Percentiles rank a stretch among this genome's conserved stretches.
phyloP scores from a whole-genome alignment of 441 rosid species.

The Erodium moschatum region DNA sequence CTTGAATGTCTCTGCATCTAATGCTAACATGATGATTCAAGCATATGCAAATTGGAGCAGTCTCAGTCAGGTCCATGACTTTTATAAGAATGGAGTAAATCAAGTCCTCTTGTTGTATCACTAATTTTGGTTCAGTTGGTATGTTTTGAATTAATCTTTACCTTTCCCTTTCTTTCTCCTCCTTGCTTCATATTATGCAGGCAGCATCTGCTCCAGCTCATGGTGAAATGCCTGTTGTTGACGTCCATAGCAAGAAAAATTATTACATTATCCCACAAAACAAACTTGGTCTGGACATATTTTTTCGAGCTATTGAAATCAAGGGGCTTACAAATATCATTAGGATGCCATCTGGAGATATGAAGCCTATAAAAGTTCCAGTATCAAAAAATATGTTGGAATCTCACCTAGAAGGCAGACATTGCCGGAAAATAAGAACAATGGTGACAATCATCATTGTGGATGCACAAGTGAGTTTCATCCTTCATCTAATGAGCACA shows the following conservation, averaged over 20 bases:
- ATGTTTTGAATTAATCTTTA: background rate
- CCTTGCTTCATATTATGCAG: conserved; percentile 28
- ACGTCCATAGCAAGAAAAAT: conserved; percentile 65
- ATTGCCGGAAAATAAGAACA: conserved; percentile 40
- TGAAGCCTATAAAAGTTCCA: conserved; percentile 76
- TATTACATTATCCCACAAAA: conserved; percentile 81
- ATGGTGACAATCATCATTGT: conserved; percentile 70
- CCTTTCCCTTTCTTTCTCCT: conserved; percentile 14
- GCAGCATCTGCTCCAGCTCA: conserved; percentile 44
- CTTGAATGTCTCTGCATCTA: conserved; percentile 76
- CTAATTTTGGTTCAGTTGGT: conserved; percentile 1
- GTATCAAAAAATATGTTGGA: conserved; percentile 83
- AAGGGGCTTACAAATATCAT: conserved; percentile 46
- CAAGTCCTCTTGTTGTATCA: conserved; percentile 5
- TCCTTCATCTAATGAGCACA: conserved; percentile 14
- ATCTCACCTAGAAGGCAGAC: conserved; percentile 62
- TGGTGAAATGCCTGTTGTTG: conserved; percentile 50
- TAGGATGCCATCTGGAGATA: conserved; percentile 91
- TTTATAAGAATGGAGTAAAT: conserved; percentile 45
- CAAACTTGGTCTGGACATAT: conserved; percentile 93
- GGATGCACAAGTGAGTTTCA: conserved; percentile 59
- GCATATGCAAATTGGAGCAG: conserved; percentile 96
- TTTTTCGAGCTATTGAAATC: conserved; percentile 62
- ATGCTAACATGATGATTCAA: conserved; percentile 86
- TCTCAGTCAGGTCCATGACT: conserved; percentile 50